Evolutionary conservation across 306 rosid genomes (phyloP).

Genomic region (Argentina anserina): DNA sequence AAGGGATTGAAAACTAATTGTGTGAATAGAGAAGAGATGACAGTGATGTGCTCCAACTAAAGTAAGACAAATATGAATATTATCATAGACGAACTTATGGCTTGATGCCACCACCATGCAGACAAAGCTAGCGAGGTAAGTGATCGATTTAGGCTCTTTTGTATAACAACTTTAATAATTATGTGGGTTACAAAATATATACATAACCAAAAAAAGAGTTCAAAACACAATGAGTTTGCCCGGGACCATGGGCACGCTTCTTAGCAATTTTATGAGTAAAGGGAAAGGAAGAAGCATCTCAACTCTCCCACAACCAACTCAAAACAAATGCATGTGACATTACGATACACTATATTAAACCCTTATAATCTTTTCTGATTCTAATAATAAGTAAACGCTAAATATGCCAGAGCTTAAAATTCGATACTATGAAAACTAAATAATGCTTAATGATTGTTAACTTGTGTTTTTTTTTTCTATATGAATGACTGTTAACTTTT

Average conservation of each 20-base stretch:
- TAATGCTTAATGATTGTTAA: not conserved
- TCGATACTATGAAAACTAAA: not conserved
- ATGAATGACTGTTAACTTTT: no score
- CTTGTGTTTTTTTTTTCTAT: no score
- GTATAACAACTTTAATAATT: slow-evolving; percentile 24
- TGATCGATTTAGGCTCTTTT: not conserved
- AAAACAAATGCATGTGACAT: slow-evolving; percentile 38
- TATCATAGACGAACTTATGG: slow-evolving; percentile 20
- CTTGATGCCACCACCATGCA: slow-evolving; percentile 52
- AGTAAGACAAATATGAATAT: slow-evolving; percentile 7
- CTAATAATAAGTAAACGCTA: not conserved
- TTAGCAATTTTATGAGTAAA: slow-evolving; percentile 46
- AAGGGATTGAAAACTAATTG: slow-evolving; percentile 12
- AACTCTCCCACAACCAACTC: slow-evolving; percentile 23
- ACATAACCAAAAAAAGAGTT: slow-evolving; percentile 40
- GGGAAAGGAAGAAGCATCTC: slow-evolving; percentile 30
- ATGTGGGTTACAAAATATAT: slow-evolving; percentile 25
- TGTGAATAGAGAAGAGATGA: not conserved
- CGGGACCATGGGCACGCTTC: slow-evolving; percentile 71
- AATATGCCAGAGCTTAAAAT: not conserved
- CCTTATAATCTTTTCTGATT: slow-evolving; percentile 21
- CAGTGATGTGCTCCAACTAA: slow-evolving; percentile 6
- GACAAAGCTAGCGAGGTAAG: slow-evolving; percentile 24
- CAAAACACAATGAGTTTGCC: slow-evolving; percentile 35
- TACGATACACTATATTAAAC: not conserved